Base-by-base conservation (phyloP, 495 filamentous ascomycete genomes). In the Penicillium simplicissimum region DNA sequence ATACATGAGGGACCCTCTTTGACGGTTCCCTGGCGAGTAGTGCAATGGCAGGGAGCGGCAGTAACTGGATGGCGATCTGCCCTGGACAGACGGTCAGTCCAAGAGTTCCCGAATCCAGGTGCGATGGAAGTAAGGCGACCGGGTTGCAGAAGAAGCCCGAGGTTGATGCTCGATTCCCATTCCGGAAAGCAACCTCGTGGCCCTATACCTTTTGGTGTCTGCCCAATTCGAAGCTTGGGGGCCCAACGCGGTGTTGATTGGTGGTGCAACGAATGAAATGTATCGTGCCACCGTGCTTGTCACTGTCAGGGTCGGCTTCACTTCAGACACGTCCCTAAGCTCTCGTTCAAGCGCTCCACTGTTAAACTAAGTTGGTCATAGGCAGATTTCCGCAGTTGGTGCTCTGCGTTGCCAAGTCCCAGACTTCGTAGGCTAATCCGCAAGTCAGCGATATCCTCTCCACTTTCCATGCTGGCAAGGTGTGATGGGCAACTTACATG, bases 281-380 rank as follows among this genome's bases (percentile, higher is more conserved):
- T 52, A 64, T 59, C 58, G 35, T 52, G 35, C 11, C 61, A 57
- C 54, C 4, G 33, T 36, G n/a, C 28, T 4, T 6, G 23, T 45
- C 9, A 45, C 17, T 23, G 42, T 13, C 9, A 45, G 17, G 42
- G 19, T 43, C 15, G 8, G 8, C 8, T 55, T 83, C 76, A 88
- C 71, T 82, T 80, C 57, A 92, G 73, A 74, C 88, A 91, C 52
- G 87, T 82, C 15, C 84, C 82, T 79, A 91, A 81, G 43, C 82
- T 86, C 51, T 90, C 83, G 69, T 93, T 93, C 40, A 93, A 74
- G 77, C 90, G 89, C 57, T 82, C 79, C 28, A 93, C 58, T 4
- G 88, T 91, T 75, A 81, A 79, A 48, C 88, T 82, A 62, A 88
- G 89, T 61, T 90, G 86, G 34, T 79, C 69, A 61, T 74, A 83